Conservation (phyloP, 1,139 yeast species). For the Geotrichum restrictum region DNA sequence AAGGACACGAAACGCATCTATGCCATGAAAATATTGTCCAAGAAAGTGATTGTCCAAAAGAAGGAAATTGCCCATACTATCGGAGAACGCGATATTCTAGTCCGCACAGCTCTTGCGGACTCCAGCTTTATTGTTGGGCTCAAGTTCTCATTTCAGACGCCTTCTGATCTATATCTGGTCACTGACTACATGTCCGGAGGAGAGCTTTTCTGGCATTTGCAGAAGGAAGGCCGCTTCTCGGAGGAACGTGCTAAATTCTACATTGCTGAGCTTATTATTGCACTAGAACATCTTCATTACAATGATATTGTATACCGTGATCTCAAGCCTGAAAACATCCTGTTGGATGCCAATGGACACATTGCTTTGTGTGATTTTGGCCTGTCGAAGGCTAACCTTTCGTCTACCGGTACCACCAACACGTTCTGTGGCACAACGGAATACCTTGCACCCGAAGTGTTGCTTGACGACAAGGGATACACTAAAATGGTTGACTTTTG, state of each 20-base stretch:
- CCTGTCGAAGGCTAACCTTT: slow-evolving; percentile 83
- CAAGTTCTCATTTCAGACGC: slow-evolving; percentile 93
- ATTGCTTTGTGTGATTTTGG: slow-evolving; percentile 97
- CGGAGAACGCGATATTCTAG: slow-evolving; percentile 91
- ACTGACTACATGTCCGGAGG: slow-evolving; percentile 99
- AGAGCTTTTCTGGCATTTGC: slow-evolving; percentile 94
- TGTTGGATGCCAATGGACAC: slow-evolving; percentile 94
- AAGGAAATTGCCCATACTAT: slow-evolving; percentile 97
- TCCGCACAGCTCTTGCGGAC: slow-evolving; percentile 76
- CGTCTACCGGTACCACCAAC: slow-evolving; percentile 86
- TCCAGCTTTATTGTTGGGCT: slow-evolving; percentile 91
- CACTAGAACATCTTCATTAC: slow-evolving; percentile 87
- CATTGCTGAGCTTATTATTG: slow-evolving; percentile 89
- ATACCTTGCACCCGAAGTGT: slow-evolving; percentile 89
- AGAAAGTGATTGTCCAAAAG: slow-evolving; percentile 90
- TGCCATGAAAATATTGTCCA: slow-evolving; percentile 94
- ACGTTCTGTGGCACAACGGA: slow-evolving; percentile 98
- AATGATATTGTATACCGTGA: slow-evolving; percentile 93
- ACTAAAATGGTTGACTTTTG: slow-evolving; percentile 96
- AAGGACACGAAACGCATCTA: slow-evolving; percentile 82
- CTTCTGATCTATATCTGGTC: slow-evolving; percentile 81
- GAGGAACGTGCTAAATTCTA: slow-evolving; percentile 94
- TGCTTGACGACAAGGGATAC: slow-evolving; percentile 90
- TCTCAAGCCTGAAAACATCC: slow-evolving; percentile 88
- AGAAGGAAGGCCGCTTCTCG: slow-evolving; percentile 87